Percentiles rank a stretch among this genome's conserved stretches.
Evolutionary conservation across 2,329 filamentous ascomycete genomes (phyloP).

Genomic region (Xylariomycetidae sp.): DNA sequence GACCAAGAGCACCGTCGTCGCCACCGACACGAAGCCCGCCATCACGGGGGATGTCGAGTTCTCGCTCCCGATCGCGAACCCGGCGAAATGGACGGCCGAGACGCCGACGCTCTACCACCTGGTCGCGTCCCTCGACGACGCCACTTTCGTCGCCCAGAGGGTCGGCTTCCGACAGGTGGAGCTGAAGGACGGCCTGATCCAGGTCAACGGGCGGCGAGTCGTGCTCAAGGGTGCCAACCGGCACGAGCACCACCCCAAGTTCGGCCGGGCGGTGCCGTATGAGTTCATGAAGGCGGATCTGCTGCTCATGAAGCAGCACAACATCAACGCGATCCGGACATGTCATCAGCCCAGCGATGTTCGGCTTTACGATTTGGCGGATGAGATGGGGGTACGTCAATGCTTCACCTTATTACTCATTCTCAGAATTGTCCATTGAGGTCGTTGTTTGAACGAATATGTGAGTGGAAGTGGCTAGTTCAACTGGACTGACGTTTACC

Average conservation of each 20-base stretch:
- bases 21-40: slow-evolving; percentile 46
- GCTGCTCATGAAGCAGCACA: slow-evolving; percentile 56
- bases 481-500: no score
- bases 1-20: slow-evolving; percentile 49
- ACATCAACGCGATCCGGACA: slow-evolving; percentile 58
- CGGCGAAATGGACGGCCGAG: slow-evolving; percentile 59
- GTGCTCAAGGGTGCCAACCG: slow-evolving; percentile 57
- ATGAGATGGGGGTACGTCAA: slow-evolving; percentile 42
- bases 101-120: slow-evolving; percentile 51
- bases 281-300: slow-evolving; percentile 53
- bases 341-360: slow-evolving; percentile 55
- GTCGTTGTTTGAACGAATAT: no score
- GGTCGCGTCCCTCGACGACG: slow-evolving; percentile 17
- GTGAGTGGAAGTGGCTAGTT: no score
- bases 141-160: slow-evolving; percentile 38
- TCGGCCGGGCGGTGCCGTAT: slow-evolving; percentile 49
- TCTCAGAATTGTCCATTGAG: no score
- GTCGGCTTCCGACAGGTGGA: slow-evolving; percentile 59
- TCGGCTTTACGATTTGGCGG: slow-evolving; percentile 48
- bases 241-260: slow-evolving; percentile 56
- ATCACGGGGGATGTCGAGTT: slow-evolving; percentile 31
- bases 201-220: slow-evolving; percentile 54
- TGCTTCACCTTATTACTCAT: no score
- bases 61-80: slow-evolving; percentile 34
- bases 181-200: slow-evolving; percentile 49